Percentiles rank a stretch among this genome's conserved stretches.
Conservation (phyloP, 768 basidiomycete species). For the Collybiopsis confluens region DNA sequence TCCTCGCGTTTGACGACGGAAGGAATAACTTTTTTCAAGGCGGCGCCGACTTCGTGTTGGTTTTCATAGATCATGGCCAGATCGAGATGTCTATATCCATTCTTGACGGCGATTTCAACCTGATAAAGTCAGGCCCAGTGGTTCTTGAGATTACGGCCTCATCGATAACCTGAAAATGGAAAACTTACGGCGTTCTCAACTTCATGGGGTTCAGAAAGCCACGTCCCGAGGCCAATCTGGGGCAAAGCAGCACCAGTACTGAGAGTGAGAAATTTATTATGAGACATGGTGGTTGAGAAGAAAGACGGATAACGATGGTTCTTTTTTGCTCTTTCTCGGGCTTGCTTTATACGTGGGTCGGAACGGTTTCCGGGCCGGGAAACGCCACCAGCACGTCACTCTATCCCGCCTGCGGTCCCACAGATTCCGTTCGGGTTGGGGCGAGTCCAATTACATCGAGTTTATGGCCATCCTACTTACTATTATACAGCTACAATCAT, state of each 20-base stretch:
- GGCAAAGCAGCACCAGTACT: slow-evolving; percentile 53
- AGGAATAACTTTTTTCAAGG: slow-evolving; percentile 73
- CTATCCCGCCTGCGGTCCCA: no score
- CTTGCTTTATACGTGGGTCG: not conserved
- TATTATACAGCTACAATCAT: not conserved
- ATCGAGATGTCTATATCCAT: slow-evolving; percentile 84
- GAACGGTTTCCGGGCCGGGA: not conserved
- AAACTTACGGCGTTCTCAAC: slow-evolving; percentile 65
- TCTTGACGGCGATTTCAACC: slow-evolving; percentile 72
- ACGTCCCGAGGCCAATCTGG: slow-evolving; percentile 80
- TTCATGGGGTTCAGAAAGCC: slow-evolving; percentile 71
- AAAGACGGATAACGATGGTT: not conserved
- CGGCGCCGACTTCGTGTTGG: slow-evolving; percentile 72
- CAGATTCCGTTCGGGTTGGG: no score
- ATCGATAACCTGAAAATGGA: not conserved
- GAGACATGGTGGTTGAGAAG: slow-evolving; percentile 29
- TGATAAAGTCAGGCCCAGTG: slow-evolving; percentile 19
- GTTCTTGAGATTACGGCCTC: not conserved
- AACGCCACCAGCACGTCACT: no score
- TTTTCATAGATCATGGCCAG: slow-evolving; percentile 78
- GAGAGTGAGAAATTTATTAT: slow-evolving; percentile 37
- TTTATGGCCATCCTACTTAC: no score
- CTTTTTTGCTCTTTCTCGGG: not conserved
- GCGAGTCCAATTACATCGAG: no score
- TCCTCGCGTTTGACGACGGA: slow-evolving; percentile 77